Base-by-base conservation (phyloP, 2,329 filamentous ascomycete species). In the Apiospora pterosperma region DNA sequence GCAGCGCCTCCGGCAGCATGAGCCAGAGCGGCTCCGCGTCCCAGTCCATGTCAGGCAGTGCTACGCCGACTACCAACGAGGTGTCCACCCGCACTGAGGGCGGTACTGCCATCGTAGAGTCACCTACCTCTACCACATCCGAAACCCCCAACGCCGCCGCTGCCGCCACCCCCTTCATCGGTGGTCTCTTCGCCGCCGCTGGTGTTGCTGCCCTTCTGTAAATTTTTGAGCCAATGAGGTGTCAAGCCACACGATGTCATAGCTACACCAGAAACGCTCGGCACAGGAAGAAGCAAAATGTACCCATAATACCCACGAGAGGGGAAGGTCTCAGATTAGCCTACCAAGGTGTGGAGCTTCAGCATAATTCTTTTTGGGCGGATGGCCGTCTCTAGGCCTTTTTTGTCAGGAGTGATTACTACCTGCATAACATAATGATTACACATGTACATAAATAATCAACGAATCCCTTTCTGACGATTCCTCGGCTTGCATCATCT, bases 201-300 rank as follows among this genome's bases (percentile, higher is more conserved):
- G 38, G 38, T 23, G 36, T 48, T 36, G 60, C 60, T 34, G 60
- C 60, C 60, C 25, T 62, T 31, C n/a, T 62, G 60, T 62, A 62
- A 62, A 42, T 34, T 28, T 3, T 10, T 11, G 23, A 60, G n/a
- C 5, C 31, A 10, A 21, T 58, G 16, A 16, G 6, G 5, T 36
- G 14, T 16, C 58, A 34, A 34, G 21, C 10, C 16, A 25, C 34
- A 60, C 25, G 58, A 60, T 60, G 58, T 60, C 58, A 36, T 60
- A 38, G 39, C 39, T 21, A 60, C 36, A 36, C 16, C 34, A 36
- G 6, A 14, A 39, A 25, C 23, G 34, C 21, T 23, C 36, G 58
- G 10, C 11, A 25, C 12, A 25, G 36, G 34, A 36, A 38, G 19
- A 8, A 28, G 34, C 36, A 38, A 60, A 38, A 38, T 60, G 34